Base-by-base conservation (phyloP, 257 asterid species). In the Craterostigma plantagineum region DNA sequence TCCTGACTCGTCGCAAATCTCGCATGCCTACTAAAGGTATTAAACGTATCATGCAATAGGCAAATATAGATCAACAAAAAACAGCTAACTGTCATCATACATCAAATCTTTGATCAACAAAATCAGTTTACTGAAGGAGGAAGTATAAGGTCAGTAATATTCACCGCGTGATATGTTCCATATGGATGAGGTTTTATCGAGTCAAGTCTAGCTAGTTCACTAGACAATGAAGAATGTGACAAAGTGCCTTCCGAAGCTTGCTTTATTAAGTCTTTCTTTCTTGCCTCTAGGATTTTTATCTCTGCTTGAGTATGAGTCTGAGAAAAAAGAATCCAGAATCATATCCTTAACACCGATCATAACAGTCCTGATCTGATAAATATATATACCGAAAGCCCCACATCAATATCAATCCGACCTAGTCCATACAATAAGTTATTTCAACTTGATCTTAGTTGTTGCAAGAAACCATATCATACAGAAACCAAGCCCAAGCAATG, bases 291-390 rank as follows among this genome's bases (percentile, higher is more conserved):
- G 12, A 80, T 66, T 64, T 85, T 85, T 46, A 57, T 71, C 64
- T 75, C 90, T 7, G 92, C 96, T 75, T 85, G 96, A 36, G 96
- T 80, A 50, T 80, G 87, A 35, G 96, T 85, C 92, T 81, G 62
- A 40, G 57, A 55, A 37, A 34, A 51, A 48, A 52, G 2, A 51
- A 38, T 33, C 34, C 54, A 52, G 35, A 38, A 48, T 9, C n/a
- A 14, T 14, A 42, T 10, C 53, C 51, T 35, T 16, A 16, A 34
- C 14, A n/a, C n/a, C 2, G 52, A 10, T 8, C 47, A 47, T 40
- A 49, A 45, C 41, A 46, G 15, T 12, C 51, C 10, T 7, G n/a
- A n/a, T n/a, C n/a, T n/a, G n/a, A n/a, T 14, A n/a, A n/a, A n/a
- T n/a, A n/a, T n/a, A 42, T 14, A 43, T n/a, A 18, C 43, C 10